Percentiles rank a stretch among this genome's conserved stretches.
phyloP scores from a whole-genome alignment of 352 stramenopile genomes.

The Phytophthora pini region DNA sequence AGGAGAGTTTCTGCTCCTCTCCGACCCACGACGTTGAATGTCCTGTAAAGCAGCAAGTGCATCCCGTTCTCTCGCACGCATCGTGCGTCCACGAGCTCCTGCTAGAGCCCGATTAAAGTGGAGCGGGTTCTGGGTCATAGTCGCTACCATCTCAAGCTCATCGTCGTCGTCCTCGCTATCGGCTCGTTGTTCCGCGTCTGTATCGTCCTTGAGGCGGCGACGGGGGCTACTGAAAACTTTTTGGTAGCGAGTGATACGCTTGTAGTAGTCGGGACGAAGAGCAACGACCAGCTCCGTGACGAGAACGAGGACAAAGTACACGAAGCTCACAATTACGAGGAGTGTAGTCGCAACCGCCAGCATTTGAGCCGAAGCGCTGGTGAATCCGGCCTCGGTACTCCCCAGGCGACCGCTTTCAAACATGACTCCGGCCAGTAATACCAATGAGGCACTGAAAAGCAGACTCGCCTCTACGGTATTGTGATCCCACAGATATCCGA shows the following conservation, averaged over 20 bases:
- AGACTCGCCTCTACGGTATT: constrained; percentile 81
- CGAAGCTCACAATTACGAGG: constrained; percentile 57
- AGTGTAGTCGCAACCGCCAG: constrained; percentile 59
- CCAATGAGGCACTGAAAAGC: constrained; percentile 74
- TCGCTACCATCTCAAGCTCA: constrained; percentile 69
- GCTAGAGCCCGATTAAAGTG: constrained; percentile 56
- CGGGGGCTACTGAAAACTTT: constrained; percentile 61
- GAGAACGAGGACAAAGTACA: constrained; percentile 73
- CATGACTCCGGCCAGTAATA: constrained; percentile 69
- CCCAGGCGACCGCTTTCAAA: constrained; percentile 72
- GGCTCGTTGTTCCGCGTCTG: constrained; percentile 16
- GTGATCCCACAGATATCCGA: constrained; percentile 79
- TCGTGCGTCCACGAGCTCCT: constrained; percentile 36
- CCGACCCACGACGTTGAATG: constrained; percentile 53
- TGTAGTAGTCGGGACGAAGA: constrained; percentile 70
- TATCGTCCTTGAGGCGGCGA: constrained; percentile 22
- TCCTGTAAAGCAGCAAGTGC: constrained; percentile 57
- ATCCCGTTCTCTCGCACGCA: constrained; percentile 54
- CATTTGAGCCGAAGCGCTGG: constrained; percentile 55
- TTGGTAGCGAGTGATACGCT: constrained; percentile 60
- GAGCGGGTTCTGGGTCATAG: constrained; percentile 72
- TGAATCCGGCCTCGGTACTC: constrained; percentile 44
- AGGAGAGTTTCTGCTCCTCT: constrained; percentile 26
- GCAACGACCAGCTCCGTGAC: constrained; percentile 69
- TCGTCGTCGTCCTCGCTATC: constrained; percentile 47